Base-by-base conservation (phyloP, 768 basidiomycete genomes). In the Amanita fuliginea region DNA sequence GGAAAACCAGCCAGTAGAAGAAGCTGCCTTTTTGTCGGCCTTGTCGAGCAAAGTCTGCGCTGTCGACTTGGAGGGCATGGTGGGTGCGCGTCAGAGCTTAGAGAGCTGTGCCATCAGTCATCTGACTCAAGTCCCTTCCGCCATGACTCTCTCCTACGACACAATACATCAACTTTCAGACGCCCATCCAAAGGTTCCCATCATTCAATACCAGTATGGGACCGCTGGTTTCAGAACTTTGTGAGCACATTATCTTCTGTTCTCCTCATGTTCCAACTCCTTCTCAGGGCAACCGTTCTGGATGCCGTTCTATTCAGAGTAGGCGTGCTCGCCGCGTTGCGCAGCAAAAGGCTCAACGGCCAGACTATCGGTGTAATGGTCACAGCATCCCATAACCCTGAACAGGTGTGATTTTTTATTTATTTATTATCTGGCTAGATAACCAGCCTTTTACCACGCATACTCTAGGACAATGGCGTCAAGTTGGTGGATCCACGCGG, bases 381-480 rank as follows among this genome's bases (percentile, higher is more conserved):
- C 62, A 99, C 96, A 33, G 96, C 96, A 2, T 95, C 92, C n/a
- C 96, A 99, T 67, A 99, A 99, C 63, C 95, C 96, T n/a, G 94
- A 94, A 62, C 76, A 80, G 61, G 94, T 93, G 77, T 60, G n/a
- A 45, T 26, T 11, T 30, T 4, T 5, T 3, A 3, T 24, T 3
- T 24, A 5, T 24, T 32, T 4, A 41, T 39, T 32, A 30, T 18
- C 26, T 37, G 26, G n/a, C 44, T 44, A 36, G 37, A 37, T 10
- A 48, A 40, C 28, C 55, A 13, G 24, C 55, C 47, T n/a, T n/a
- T 49, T 36, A 47, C 51, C 28, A 35, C 16, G 47, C 42, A 52
- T 54, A 19, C 50, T 51, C 6, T 60, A 96, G 92, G 96, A 99
- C 64, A 99, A 99, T 63, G 96, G 96, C 24, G 96, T 97, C 55